These are phyloP conservation scores for Tritrichomonas musculus DNA, from an alignment of 208 protist genomes.

Conservation along the genomic window DNA sequence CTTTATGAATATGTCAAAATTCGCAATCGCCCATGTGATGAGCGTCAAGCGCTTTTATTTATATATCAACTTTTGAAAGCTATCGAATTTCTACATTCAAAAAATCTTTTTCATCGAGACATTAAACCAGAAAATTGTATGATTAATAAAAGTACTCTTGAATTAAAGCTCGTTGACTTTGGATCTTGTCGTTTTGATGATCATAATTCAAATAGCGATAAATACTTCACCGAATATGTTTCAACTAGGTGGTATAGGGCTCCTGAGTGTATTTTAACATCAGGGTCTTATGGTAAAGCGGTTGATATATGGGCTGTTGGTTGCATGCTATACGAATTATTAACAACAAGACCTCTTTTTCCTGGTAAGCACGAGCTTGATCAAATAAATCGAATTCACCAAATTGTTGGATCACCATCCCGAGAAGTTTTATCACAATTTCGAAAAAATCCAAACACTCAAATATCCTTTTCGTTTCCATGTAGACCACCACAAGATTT, in stretches of 20 bases:
- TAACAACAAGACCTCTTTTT: background rate
- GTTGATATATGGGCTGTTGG: slow-evolving; percentile 26
- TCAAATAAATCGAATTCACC: background rate
- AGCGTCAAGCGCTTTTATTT: background rate
- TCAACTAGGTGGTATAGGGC: slow-evolving; percentile 73
- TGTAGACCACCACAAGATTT: background rate
- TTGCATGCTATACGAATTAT: slow-evolving; percentile 17
- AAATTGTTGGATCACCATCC: background rate
- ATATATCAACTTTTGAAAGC: background rate
- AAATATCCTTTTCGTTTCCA: background rate
- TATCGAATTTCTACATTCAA: slow-evolving; percentile 4
- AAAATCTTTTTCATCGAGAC: slow-evolving; percentile 74
- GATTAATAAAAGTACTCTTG: slow-evolving; percentile 48
- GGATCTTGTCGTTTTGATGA: slow-evolving; percentile 63
- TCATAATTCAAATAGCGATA: slow-evolving; percentile 59
- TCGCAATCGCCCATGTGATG: background rate
- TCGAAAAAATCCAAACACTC: slow-evolving; percentile 30
- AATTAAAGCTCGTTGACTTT: slow-evolving; percentile 87
- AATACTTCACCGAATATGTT: slow-evolving; percentile 75
- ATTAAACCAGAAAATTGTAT: slow-evolving; percentile 94
- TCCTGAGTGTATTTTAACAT: slow-evolving; percentile 66
- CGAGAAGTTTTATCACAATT: background rate
- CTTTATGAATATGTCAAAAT: slow-evolving; percentile 74
- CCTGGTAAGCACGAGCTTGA: slow-evolving; percentile 26
- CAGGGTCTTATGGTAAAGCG: background rate